Percentiles rank a stretch among this genome's conserved stretches.
These are phyloP conservation scores for Leccinum obscurum DNA, from an alignment of 768 basidiomycete species.

Conservation along the genomic window DNA sequence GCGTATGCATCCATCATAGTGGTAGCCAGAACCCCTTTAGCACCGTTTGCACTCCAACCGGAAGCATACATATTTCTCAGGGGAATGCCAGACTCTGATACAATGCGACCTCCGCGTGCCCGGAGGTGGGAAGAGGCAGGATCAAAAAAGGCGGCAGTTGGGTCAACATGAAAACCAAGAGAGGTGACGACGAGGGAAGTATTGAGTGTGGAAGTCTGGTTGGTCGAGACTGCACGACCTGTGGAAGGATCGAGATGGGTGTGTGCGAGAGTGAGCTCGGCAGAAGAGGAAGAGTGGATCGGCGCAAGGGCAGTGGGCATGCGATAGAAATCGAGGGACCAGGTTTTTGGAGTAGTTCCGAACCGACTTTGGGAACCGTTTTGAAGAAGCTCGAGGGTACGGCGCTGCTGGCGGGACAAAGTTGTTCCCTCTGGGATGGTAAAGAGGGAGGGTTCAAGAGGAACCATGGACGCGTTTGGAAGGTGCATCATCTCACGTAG, in stretches of 20 bases:
- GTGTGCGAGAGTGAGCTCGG: slow-evolving; percentile 57
- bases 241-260: slow-evolving; percentile 54
- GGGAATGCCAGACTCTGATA: slow-evolving; percentile 37
- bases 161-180: slow-evolving; percentile 81
- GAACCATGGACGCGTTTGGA: slow-evolving; percentile 65
- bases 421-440: slow-evolving; percentile 32
- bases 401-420: slow-evolving; percentile 63
- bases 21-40: slow-evolving; percentile 85
- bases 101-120: slow-evolving; percentile 50
- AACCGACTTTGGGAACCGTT: slow-evolving; percentile 57
- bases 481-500: slow-evolving; percentile 77
- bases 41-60: slow-evolving; percentile 92
- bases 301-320: slow-evolving; percentile 55
- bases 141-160: slow-evolving; percentile 59
- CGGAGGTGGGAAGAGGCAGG: slow-evolving; percentile 54
- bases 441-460: slow-evolving; percentile 51
- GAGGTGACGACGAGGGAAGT: slow-evolving; percentile 87
- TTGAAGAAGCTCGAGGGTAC: slow-evolving; percentile 62
- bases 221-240: slow-evolving; percentile 53
- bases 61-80: slow-evolving; percentile 79
- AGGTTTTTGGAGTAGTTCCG: slow-evolving; percentile 60
- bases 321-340: slow-evolving; percentile 82
- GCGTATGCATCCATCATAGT: slow-evolving; percentile 93
- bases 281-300: slow-evolving; percentile 20
- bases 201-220: slow-evolving; percentile 45